Base-by-base conservation (phyloP, 805 yeast genomes). In the Ogataea saltuana region DNA sequence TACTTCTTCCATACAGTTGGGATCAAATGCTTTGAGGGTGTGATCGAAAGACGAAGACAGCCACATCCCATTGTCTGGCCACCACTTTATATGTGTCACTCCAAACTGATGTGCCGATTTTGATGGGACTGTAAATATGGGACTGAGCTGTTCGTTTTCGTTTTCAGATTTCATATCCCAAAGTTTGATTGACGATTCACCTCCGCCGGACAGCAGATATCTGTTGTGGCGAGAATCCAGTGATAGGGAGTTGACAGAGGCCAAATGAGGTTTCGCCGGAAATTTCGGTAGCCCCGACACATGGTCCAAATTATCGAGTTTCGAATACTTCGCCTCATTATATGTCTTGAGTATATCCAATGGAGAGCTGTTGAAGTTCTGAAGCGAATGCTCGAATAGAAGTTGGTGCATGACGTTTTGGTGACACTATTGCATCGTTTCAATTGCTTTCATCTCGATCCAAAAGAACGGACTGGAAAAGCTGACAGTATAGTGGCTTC, bases 31-130 rank as follows among this genome's bases (percentile, higher is more conserved):
- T 49, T 82, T 85, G 17, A 89, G 76, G 0, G 80, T 75, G 45
- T 76, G 79, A 61, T 90, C 97, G 60, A 81, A 88, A 0, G 96
- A 87, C 1, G 88, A 80, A 3, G 88, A 76, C 15, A 88, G 72
- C 66, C 88, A 89, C 81, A 90, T 73, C 1, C 96, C 97, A 25
- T 82, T 79, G 62, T 90, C 97, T 0, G 93, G 89, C 91, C 96
- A 91, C 97, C 97, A 90, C 54, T 74, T 70, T 1, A 87, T 69
- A 12, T 77, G 65, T 0, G 95, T 85, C 0, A 90, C 71, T 0
- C 96, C 96, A 59, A 72, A 88, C 15, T 67, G 60, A 58, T 90
- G 97, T 0, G 73, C 77, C 20, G 50, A 43, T 50, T 67, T 60
- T 31, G 69, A 50, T 23, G 67, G 61, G 25, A 63, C 33, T 26